Evolutionary conservation across 345 rosid species (phyloP).

Genomic region (Carallia pectinifolia): DNA sequence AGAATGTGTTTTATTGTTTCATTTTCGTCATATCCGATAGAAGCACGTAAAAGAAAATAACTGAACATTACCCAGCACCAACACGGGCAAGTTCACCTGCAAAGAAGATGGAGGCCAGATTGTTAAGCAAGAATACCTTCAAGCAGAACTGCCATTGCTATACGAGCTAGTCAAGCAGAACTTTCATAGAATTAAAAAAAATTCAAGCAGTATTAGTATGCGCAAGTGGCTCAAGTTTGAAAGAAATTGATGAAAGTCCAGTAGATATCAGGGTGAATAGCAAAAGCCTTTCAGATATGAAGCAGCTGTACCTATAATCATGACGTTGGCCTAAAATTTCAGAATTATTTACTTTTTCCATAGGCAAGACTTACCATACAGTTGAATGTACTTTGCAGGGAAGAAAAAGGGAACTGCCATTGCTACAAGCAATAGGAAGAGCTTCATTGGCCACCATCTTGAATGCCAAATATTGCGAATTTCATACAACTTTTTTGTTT

Average conservation of each 20-base stretch:
- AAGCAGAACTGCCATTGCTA: too few species aligned
- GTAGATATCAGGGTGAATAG: too few species aligned
- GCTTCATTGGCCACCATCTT: conserved; percentile 60
- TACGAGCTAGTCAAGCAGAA: too few species aligned
- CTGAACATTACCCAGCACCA: conserved; percentile 74
- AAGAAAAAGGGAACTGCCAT: conserved; percentile 60
- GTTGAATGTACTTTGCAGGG: conserved; percentile 54
- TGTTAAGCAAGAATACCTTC: not conserved
- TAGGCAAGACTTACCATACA: conserved; percentile 54
- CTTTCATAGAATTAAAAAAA: too few species aligned
- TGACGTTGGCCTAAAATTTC: not conserved
- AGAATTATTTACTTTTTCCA: not conserved
- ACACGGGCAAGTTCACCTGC: conserved; percentile 87
- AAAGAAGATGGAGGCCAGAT: conserved; percentile 9
- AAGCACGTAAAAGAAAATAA: too few species aligned
- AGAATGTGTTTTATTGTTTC: too few species aligned
- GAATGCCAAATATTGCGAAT: conserved; percentile 72
- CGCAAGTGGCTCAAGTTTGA: not conserved
- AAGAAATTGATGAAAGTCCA: not conserved
- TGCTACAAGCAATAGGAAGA: conserved; percentile 41
- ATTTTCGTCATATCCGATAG: too few species aligned
- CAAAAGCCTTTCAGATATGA: not conserved
- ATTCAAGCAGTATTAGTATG: not conserved
- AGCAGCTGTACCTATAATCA: not conserved
- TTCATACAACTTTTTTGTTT: conserved; percentile 55